Conservation (phyloP, 257 asterid genomes). For the Solanum sitiens region DNA sequence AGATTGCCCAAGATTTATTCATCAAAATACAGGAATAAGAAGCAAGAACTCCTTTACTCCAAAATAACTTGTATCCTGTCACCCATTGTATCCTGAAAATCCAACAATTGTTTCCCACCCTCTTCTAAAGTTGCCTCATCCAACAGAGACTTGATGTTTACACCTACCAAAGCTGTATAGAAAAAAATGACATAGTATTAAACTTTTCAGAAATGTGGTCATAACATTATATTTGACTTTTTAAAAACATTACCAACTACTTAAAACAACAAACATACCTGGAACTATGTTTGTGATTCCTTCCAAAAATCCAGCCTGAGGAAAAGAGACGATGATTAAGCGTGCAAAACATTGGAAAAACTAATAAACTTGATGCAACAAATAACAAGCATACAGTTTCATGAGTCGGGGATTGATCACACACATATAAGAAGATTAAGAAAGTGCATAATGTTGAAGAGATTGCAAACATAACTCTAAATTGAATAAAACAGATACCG, state of each 20-base stretch:
- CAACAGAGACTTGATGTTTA: conserved; percentile 59
- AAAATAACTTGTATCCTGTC: conserved; percentile 84
- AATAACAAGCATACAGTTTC: not conserved
- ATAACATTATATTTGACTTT: not conserved
- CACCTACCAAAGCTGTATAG: conserved; percentile 61
- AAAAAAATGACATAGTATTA: not conserved
- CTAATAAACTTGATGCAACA: not conserved
- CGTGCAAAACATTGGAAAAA: not conserved
- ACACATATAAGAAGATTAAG: not conserved
- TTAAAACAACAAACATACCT: conserved; percentile 27
- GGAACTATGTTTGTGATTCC: conserved; percentile 78
- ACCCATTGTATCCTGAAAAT: conserved; percentile 70
- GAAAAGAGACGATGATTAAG: not conserved
- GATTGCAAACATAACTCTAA: not conserved
- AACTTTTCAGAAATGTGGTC: not conserved
- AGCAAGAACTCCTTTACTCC: conserved; percentile 25
- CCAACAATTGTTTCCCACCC: conserved; percentile 74
- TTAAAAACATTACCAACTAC: not conserved
- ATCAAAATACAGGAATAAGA: not conserved
- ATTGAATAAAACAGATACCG: not conserved
- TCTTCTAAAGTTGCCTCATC: conserved; percentile 52
- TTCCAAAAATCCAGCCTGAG: conserved; percentile 88
- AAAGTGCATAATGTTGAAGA: not conserved
- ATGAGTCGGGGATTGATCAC: not conserved
- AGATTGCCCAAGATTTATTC: not conserved